Percentiles rank a stretch among this genome's conserved stretches.
Conservation (phyloP, 208 protist species). For the Novymonas esmeraldas region DNA sequence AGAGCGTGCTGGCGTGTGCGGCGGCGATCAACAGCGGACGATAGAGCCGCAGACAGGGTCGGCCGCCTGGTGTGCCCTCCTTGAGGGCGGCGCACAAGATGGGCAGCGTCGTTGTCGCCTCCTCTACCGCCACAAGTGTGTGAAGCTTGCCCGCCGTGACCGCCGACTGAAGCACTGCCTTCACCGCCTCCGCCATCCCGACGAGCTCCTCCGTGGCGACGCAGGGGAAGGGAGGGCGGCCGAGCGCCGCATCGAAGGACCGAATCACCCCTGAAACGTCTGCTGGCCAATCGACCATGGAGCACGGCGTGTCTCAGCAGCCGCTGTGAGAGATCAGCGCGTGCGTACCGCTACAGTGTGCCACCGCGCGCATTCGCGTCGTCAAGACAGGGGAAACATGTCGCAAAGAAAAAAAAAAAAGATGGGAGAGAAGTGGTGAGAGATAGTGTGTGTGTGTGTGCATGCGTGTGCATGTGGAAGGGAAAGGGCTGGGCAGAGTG, state of each 20-base stretch:
- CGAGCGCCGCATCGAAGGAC: slow-evolving; percentile 53
- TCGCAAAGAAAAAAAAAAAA: too few species aligned
- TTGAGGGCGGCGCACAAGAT: slow-evolving; percentile 71
- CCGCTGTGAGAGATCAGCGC: too few species aligned
- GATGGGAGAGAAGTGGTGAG: too few species aligned
- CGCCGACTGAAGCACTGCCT: slow-evolving; percentile 5
- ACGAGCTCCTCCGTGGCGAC: slow-evolving; percentile 18
- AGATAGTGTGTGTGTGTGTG: too few species aligned
- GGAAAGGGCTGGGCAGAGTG: too few species aligned
- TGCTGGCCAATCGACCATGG: slow-evolving; percentile 20
- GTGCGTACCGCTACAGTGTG: too few species aligned
- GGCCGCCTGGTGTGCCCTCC: slow-evolving; percentile 43
- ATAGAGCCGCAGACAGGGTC: slow-evolving; percentile 57
- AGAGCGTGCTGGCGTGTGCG: slow-evolving; percentile 35
- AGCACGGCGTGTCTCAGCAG: not conserved
- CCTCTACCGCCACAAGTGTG: slow-evolving; percentile 25
- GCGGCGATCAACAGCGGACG: slow-evolving; percentile 42
- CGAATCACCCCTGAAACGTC: slow-evolving; percentile 20
- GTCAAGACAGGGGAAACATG: too few species aligned
- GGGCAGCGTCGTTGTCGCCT: slow-evolving; percentile 69
- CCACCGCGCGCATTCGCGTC: too few species aligned
- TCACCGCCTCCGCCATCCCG: slow-evolving; percentile 29
- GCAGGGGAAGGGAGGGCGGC: slow-evolving; percentile 68
- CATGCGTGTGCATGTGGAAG: too few species aligned
- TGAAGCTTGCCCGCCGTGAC: slow-evolving; percentile 25